Base-by-base conservation (phyloP, 495 filamentous ascomycete genomes). In the Amphirosellinia nigrospora region DNA sequence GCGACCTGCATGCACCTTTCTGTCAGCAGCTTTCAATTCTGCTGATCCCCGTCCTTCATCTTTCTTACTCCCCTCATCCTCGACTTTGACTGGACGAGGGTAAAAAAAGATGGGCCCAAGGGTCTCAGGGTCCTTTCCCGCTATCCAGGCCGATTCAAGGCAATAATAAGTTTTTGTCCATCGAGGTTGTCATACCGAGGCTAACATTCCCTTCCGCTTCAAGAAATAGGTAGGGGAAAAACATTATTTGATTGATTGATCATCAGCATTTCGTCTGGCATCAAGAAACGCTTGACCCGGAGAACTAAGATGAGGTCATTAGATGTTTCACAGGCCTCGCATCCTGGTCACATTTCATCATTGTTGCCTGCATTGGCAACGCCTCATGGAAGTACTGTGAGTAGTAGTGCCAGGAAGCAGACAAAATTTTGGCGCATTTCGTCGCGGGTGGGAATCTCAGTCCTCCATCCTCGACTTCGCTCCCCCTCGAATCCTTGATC, bases 121-220 rank as follows among this genome's bases (percentile, higher is more conserved):
- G 63, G 45, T 65, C 63, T 65, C 63, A 65, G 63, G 63, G 46
- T 65, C 45, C 63, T 53, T 41, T 52, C 43, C 63, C 45, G 46
- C 63, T 32, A 34, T 46, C 45, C 61, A 50, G 19, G 43, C n/a
- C 61, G 3, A 26, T n/a, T 23, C 59, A 62, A 30, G 50, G 26
- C 50, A 5, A 48, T 52, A 52, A 53, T 53, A 53, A 53, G 50
- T 30, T 16, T 5, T 2, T 53, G 23, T 30, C 19, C 50, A 53
- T 4, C 30, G 50, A 53, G 50, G 50, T 30, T 53, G 26, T 53
- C 30, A 26, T 23, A 53, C 50, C 50, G 50, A 53, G 50, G 50
- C 50, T 53, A 28, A 26, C 48, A 28, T 28, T 30, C 26, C 11
- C 50, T 53, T 16, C 50, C 50, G 26, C 26, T 28, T 53, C 15